Evolutionary conservation across 768 basidiomycete species (phyloP), one percentile per base, ranked within the genome.

Genomic region (Lepiota subincarnata): DNA sequence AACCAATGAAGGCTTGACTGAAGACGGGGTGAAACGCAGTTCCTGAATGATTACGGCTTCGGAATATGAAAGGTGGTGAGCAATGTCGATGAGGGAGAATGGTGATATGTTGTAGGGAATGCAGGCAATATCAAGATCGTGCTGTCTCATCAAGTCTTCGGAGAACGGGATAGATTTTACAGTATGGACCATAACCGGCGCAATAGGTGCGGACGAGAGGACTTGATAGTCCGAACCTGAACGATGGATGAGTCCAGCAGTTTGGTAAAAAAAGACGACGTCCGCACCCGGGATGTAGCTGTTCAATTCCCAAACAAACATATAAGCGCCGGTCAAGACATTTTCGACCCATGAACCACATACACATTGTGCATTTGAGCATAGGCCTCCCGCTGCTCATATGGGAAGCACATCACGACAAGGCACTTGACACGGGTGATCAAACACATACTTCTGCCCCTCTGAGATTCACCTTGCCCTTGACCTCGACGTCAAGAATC

Each of bases 71-170:
- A 75, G 65, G 1, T 64, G 59, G 12, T 64, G 66, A 28, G 68
- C 61, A 24, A 63, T 62, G 19, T 78, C 72, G 3, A 79, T 62
- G n/a, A 78, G 58, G 3, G 75, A 66, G 54, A 86, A 75, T 1
- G 85, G 85, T 0, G 77, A 72, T 8, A 78, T 64, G 19, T 69
- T 75, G 66, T 75, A 87, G 0, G 84, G 84, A 10, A 86, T 65
- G 57, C 82, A 85, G 39, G 70, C 65, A 19, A 85, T 69, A 6
- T 83, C 73, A 16, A 67, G 63, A 45, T 72, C 80, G 44, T 78
- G 69, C 54, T 83, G 81, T 10, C 63, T 66, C n/a, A 69, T 62
- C 2, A 84, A 62, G 3, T 74, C 75, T 41, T 71, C 58, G 4
- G 76, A 74, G 63, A 83, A 84, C 0, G 76, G 76, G n/a, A 75